phyloP scores from a whole-genome alignment of 2,329 filamentous ascomycete genomes.

The Fusarium hostae region DNA sequence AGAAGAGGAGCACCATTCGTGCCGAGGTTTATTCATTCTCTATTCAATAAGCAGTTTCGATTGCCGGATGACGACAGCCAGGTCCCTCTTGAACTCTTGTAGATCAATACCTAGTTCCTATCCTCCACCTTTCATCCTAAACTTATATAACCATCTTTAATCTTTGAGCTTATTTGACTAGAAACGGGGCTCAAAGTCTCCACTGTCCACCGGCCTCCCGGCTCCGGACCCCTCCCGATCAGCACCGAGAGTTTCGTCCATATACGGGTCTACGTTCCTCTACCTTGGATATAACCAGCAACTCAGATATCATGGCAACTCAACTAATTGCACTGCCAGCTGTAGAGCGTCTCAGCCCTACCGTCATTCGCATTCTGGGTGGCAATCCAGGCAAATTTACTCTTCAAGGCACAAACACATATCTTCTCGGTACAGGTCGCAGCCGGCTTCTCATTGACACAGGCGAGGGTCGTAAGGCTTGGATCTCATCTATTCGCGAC shows the following conservation, averaged over 20 bases:
- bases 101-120: neutral
- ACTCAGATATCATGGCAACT: slow-evolving; percentile 63
- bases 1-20: slow-evolving; percentile 16
- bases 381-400: slow-evolving; percentile 89
- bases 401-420: slow-evolving; percentile 90
- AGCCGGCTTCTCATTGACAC: slow-evolving; percentile 88
- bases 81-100: neutral
- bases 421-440: slow-evolving; percentile 82
- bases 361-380: slow-evolving; percentile 85
- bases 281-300: neutral
- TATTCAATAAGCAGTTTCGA: neutral
- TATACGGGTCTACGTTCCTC: neutral
- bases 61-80: slow-evolving; percentile 25
- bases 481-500: slow-evolving; percentile 73
- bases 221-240: slow-evolving; percentile 30
- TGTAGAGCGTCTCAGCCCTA: slow-evolving; percentile 80
- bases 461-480: slow-evolving; percentile 81
- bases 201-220: slow-evolving; percentile 6
- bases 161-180: neutral
- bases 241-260: neutral
- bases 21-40: slow-evolving; percentile 38
- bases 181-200: slow-evolving; percentile 12
- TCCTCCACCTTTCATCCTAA: neutral
- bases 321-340: slow-evolving; percentile 74
- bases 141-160: neutral